A percentile compares a stretch with the other conserved stretches of the same genome.
Evolutionary conservation across 1,284 basidiomycete genomes (phyloP).

Genomic region (Termitomyces sp.): DNA sequence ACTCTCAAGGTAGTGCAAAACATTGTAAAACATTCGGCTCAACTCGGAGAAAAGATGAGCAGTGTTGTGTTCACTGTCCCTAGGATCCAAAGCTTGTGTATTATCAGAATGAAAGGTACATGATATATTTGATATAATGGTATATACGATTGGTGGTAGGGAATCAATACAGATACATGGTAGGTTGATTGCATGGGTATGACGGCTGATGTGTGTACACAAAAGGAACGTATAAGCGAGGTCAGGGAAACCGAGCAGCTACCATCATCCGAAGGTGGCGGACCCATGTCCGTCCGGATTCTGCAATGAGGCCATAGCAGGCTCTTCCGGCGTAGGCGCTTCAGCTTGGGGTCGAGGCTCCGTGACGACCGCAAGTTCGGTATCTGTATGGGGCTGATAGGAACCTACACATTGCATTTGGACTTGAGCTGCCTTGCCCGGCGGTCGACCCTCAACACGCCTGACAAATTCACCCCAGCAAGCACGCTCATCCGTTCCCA

Average conservation of each 20-base stretch:
- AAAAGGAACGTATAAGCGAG: background rate
- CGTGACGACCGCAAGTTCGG: background rate
- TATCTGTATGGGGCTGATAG: background rate
- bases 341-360: background rate
- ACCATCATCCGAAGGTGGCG: background rate
- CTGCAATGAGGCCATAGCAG: constrained; percentile 15
- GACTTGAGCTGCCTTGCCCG: constrained; percentile 15
- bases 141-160: background rate
- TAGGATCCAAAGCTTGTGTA: background rate
- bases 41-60: background rate
- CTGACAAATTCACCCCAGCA: constrained; percentile 65
- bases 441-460: constrained; percentile 41
- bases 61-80: too few relatives aligned
- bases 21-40: background rate
- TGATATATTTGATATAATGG: background rate
- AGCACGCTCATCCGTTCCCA: constrained; percentile 52
- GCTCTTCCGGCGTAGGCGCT: constrained; percentile 2
- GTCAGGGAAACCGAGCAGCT: background rate
- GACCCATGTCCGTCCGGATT: constrained; percentile 7
- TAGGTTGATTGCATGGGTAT: background rate
- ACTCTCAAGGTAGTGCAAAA: background rate
- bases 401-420: background rate
- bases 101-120: background rate
- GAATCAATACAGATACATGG: background rate
- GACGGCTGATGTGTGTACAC: background rate